Conservation (phyloP, 2,329 filamentous ascomycete genomes). For the Lachnellula willkommii region DNA sequence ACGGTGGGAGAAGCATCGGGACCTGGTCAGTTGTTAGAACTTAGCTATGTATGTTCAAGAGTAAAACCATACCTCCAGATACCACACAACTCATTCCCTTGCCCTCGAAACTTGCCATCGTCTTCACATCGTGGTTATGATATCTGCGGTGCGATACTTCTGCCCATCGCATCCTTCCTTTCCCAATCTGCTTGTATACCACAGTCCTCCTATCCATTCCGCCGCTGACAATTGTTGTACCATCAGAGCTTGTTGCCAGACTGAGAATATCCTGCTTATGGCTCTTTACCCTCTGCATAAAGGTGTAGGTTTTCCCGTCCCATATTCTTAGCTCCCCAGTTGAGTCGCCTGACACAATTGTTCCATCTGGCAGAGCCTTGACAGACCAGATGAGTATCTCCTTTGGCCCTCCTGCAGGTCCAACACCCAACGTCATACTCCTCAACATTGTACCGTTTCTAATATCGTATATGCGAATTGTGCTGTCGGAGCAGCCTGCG, state of each 20-base stretch:
- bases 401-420: conserved; percentile 69
- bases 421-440: conserved; percentile 80
- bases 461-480: conserved; percentile 86
- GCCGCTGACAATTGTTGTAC: conserved; percentile 76
- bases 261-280: conserved; percentile 90
- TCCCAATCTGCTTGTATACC: conserved; percentile 65
- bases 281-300: conserved; percentile 76
- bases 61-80: conserved; percentile 66
- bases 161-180: conserved; percentile 65
- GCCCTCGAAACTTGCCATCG: conserved; percentile 85
- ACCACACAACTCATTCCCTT: conserved; percentile 79
- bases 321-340: conserved; percentile 90
- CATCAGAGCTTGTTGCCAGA: conserved; percentile 75
- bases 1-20: conserved; percentile 81
- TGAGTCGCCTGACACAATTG: conserved; percentile 92
- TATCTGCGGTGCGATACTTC: conserved; percentile 82
- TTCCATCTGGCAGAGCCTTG: conserved; percentile 78
- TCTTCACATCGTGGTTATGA: conserved; percentile 92
- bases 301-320: conserved; percentile 87
- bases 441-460: conserved; percentile 69
- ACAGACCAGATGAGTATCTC: conserved; percentile 92
- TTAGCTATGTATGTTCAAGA: not conserved
- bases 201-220: conserved; percentile 88
- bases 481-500: conserved; percentile 92
- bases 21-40: conserved; percentile 47